Evolutionary conservation across 371 early-diverging fungal species (phyloP).

Genomic region (Neoconidiobolus thromboides): DNA sequence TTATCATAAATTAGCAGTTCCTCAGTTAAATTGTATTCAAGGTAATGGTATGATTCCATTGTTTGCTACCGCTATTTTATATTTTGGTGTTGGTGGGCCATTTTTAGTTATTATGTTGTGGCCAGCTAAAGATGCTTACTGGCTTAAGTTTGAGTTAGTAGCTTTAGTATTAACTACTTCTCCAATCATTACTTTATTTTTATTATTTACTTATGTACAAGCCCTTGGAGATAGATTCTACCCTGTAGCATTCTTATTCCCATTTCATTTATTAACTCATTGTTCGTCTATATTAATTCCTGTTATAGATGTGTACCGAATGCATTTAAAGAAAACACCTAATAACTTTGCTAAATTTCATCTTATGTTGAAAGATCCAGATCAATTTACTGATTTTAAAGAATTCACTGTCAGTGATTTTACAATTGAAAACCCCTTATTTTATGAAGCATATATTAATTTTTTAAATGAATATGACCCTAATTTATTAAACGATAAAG

Average conservation of each 20-base stretch:
- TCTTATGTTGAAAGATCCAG: background rate
- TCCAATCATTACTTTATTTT: background rate
- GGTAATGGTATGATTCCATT: background rate
- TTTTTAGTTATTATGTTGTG: background rate
- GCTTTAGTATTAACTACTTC: background rate
- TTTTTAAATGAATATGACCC: background rate
- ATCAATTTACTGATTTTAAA: background rate
- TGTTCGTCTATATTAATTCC: background rate
- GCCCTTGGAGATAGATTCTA: background rate
- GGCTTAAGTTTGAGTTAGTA: background rate
- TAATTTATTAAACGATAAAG: background rate
- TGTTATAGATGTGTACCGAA: background rate
- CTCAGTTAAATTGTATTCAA: background rate
- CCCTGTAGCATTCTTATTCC: background rate
- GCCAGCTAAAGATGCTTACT: background rate
- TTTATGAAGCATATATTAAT: background rate
- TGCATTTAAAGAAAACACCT: background rate
- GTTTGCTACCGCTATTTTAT: background rate
- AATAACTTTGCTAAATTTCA: background rate
- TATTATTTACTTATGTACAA: background rate
- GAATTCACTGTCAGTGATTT: slow-evolving; percentile 1
- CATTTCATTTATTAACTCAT: background rate
- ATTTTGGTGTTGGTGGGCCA: background rate
- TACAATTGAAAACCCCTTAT: slow-evolving; percentile 1
- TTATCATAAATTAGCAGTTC: background rate